Evolutionary conservation across 805 yeast genomes (phyloP).

Genomic region (Lipomyces mesembrius): DNA sequence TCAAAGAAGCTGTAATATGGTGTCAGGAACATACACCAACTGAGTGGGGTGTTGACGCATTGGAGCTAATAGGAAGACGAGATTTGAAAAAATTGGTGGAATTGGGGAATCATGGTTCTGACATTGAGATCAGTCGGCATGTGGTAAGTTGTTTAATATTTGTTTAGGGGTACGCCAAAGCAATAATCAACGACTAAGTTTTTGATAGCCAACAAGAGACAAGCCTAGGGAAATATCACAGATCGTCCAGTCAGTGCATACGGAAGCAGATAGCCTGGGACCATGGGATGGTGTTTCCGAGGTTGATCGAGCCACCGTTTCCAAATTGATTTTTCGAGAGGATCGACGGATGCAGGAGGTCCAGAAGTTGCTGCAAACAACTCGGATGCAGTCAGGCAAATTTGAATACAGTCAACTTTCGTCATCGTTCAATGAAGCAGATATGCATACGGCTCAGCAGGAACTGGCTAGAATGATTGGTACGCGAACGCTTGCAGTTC

Average conservation of each 20-base stretch:
- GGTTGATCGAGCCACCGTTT: slow-evolving; percentile 67
- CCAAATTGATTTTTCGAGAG: slow-evolving; percentile 70
- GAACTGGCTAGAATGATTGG: slow-evolving; percentile 66
- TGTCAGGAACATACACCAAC: slow-evolving; percentile 60
- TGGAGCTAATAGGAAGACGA: slow-evolving; percentile 67
- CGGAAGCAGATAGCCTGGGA: slow-evolving; percentile 51
- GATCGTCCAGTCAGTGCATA: slow-evolving; percentile 41
- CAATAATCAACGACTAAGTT: not conserved
- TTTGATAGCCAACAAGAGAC: slow-evolving; percentile 19
- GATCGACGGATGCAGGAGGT: slow-evolving; percentile 83
- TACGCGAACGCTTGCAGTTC: slow-evolving; percentile 71
- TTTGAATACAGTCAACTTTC: slow-evolving; percentile 54
- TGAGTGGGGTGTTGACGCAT: slow-evolving; percentile 51
- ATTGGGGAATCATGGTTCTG: slow-evolving; percentile 8
- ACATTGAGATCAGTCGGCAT: slow-evolving; percentile 2
- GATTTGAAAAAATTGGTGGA: slow-evolving; percentile 54
- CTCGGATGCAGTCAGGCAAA: slow-evolving; percentile 59
- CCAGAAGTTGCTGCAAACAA: slow-evolving; percentile 70
- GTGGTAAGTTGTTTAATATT: not conserved
- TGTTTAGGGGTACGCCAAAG: not conserved
- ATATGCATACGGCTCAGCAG: slow-evolving; percentile 41
- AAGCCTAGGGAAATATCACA: slow-evolving; percentile 51
- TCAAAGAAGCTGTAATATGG: slow-evolving; percentile 53
- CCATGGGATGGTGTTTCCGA: slow-evolving; percentile 77
- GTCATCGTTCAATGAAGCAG: slow-evolving; percentile 61